Conservation (phyloP, 225 moss, liverwort and hornwort species). For the Neckera pumila region DNA sequence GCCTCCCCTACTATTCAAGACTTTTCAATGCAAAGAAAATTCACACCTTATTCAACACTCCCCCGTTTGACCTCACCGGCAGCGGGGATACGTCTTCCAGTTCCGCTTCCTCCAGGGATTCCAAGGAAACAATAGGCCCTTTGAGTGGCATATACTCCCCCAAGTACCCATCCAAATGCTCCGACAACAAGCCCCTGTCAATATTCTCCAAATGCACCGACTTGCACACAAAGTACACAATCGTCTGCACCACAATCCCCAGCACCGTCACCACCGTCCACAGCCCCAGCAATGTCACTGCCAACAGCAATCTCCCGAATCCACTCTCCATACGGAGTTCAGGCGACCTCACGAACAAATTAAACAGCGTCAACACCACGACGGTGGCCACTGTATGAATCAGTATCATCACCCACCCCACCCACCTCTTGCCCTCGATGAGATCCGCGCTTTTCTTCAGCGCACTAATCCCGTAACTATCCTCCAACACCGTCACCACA, state of each 20-base stretch:
- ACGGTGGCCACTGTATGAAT: slow-evolving; percentile 16
- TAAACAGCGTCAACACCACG: slow-evolving; percentile 23
- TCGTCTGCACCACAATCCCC: slow-evolving; percentile 65
- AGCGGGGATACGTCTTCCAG: slow-evolving; percentile 21
- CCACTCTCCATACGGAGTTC: neutral
- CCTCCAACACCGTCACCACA: slow-evolving; percentile 76
- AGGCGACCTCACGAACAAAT: slow-evolving; percentile 24
- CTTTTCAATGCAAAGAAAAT: neutral
- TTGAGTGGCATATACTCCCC: slow-evolving; percentile 91
- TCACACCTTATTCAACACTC: neutral
- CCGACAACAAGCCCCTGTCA: slow-evolving; percentile 68
- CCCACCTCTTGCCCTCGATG: slow-evolving; percentile 61
- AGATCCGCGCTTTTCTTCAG: slow-evolving; percentile 63
- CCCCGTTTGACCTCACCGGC: neutral
- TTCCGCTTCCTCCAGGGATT: slow-evolving; percentile 51
- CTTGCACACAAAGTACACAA: slow-evolving; percentile 89
- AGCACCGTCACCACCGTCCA: slow-evolving; percentile 56
- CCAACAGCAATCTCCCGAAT: slow-evolving; percentile 35
- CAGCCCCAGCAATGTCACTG: slow-evolving; percentile 32
- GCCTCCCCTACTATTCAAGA: neutral
- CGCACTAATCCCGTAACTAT: slow-evolving; percentile 53
- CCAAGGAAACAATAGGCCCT: slow-evolving; percentile 59
- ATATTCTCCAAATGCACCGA: slow-evolving; percentile 75
- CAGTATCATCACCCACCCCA: slow-evolving; percentile 28
- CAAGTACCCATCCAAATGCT: slow-evolving; percentile 77